Evolutionary conservation across 306 rosid genomes (phyloP).

Genomic region (Inga oerstediana): DNA sequence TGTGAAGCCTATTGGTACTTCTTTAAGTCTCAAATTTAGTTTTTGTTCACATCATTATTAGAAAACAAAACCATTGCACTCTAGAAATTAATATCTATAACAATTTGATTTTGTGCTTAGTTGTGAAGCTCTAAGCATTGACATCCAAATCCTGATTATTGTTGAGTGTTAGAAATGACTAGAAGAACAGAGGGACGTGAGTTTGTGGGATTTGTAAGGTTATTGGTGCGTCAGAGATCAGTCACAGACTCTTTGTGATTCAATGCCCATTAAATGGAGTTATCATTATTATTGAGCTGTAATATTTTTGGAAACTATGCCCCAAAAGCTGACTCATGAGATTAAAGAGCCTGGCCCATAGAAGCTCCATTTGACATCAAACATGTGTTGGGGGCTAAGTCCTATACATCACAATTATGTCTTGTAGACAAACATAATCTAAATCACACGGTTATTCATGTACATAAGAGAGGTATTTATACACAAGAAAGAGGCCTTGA

Average conservation of each 20-base stretch:
- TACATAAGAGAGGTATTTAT: no score
- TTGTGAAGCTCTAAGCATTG: background rate
- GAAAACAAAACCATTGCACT: background rate
- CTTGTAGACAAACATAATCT: no score
- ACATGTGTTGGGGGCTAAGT: background rate
- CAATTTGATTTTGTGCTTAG: background rate
- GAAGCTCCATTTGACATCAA: background rate
- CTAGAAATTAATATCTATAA: background rate
- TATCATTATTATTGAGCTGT: background rate
- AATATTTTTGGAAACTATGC: background rate
- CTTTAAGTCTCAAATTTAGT: background rate
- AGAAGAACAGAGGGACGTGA: background rate
- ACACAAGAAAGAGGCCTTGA: no score
- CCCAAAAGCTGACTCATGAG: background rate
- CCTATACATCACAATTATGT: background rate
- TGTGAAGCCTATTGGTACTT: background rate
- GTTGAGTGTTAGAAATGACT: background rate
- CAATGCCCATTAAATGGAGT: background rate
- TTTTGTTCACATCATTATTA: background rate
- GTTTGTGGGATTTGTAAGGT: background rate
- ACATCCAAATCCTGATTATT: background rate
- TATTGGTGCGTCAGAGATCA: background rate
- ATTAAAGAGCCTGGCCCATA: background rate
- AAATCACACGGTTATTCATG: no score
- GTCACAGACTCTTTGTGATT: background rate